phyloP scores from a whole-genome alignment of 129 eudicot genomes.

The Tanacetum coccineum region DNA sequence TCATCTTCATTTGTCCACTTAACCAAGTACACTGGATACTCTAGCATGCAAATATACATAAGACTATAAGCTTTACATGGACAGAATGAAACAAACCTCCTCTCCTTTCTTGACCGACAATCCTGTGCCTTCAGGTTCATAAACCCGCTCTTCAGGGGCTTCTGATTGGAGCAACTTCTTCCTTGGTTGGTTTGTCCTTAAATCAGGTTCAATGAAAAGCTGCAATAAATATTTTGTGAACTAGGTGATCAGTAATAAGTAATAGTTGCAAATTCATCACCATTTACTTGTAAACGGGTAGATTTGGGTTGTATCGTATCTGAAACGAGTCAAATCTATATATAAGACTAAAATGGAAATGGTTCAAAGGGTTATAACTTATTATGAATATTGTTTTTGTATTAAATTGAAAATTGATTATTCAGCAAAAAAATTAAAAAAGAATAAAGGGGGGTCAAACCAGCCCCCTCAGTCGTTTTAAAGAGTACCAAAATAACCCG shows the following conservation, averaged over 20 bases:
- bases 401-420: background rate
- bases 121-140: constrained; percentile 68
- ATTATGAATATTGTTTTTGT: background rate
- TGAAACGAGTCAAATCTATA: no score
- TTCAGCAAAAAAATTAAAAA: no score
- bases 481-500: background rate
- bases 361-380: no score
- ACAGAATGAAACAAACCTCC: constrained; percentile 48
- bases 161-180: constrained; percentile 71
- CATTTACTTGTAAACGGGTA: background rate
- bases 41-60: background rate
- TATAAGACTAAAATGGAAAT: no score
- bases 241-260: constrained; percentile 1
- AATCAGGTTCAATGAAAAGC: constrained; percentile 79
- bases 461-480: background rate
- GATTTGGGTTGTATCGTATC: background rate
- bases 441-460: background rate
- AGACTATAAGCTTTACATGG: background rate
- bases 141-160: constrained; percentile 68
- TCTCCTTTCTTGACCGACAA: constrained; percentile 79
- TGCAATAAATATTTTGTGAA: constrained; percentile 10
- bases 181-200: constrained; percentile 67
- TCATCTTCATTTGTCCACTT: no score
- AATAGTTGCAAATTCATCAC: background rate
- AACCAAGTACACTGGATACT: background rate